These are phyloP conservation scores for Coleophoma cylindrospora DNA, from an alignment of 2,329 filamentous ascomycete species.

Conservation along the genomic window DNA sequence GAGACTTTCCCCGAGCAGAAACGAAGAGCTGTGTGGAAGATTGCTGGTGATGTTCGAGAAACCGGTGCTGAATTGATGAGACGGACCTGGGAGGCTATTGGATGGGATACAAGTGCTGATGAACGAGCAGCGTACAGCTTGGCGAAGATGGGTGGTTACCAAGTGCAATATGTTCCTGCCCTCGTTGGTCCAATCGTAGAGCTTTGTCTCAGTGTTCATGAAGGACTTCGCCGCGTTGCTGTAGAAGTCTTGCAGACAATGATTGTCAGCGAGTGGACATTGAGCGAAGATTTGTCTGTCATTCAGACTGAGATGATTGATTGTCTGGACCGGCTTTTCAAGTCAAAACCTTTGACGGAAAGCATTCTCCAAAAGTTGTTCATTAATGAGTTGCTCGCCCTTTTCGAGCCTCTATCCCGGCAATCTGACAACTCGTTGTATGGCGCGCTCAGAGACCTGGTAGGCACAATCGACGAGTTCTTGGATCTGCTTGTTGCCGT, in stretches of 20 bases:
- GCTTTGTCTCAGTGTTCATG: slow-evolving; percentile 91
- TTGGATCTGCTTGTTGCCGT: slow-evolving; percentile 87
- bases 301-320: slow-evolving; percentile 97
- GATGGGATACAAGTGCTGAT: slow-evolving; percentile 85
- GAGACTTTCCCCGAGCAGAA: slow-evolving; percentile 98
- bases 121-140: slow-evolving; percentile 75
- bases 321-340: slow-evolving; percentile 84
- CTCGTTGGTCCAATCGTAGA: slow-evolving; percentile 89
- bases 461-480: slow-evolving; percentile 83
- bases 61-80: slow-evolving; percentile 82
- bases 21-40: slow-evolving; percentile 94
- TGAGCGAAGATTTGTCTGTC: slow-evolving; percentile 86
- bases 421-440: slow-evolving; percentile 70
- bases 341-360: slow-evolving; percentile 81
- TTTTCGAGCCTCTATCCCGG: slow-evolving; percentile 68
- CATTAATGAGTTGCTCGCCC: slow-evolving; percentile 74
- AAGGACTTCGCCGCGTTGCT: slow-evolving; percentile 81
- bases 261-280: slow-evolving; percentile 97
- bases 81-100: slow-evolving; percentile 89
- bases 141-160: slow-evolving; percentile 86
- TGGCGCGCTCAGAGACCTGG: slow-evolving; percentile 69
- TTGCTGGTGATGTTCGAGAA: slow-evolving; percentile 92
- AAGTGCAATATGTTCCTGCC: slow-evolving; percentile 95
- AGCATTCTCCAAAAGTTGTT: slow-evolving; percentile 91
- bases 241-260: slow-evolving; percentile 94